Conservation (phyloP, 495 filamentous ascomycete species). For the Penicillium pancosmium region DNA sequence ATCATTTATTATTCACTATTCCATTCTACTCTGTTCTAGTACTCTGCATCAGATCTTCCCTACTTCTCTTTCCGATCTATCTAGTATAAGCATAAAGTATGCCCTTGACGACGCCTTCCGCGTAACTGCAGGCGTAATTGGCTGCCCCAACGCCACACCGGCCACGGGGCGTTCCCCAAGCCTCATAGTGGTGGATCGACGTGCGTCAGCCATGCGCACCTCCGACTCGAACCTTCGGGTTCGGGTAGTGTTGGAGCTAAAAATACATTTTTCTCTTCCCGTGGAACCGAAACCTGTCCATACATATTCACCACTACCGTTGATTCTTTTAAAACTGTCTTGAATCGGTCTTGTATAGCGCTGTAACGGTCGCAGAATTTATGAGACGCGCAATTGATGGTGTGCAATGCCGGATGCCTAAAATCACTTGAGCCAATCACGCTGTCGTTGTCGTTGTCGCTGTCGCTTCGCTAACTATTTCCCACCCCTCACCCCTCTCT, state of each 20-base stretch:
- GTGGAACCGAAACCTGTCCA: background rate
- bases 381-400: too few relatives aligned
- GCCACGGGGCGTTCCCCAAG: background rate
- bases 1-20: background rate
- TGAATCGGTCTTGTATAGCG: too few relatives aligned
- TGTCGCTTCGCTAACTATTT: background rate
- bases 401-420: too few relatives aligned
- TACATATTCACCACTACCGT: background rate
- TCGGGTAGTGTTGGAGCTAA: slow-evolving; percentile 7
- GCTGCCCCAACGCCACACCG: slow-evolving; percentile 8
- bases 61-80: background rate
- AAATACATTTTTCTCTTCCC: slow-evolving; percentile 15
- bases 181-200: slow-evolving; percentile 17
- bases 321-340: too few relatives aligned
- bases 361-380: too few relatives aligned
- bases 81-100: background rate
- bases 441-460: background rate
- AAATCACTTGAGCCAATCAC: background rate
- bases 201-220: slow-evolving; percentile 21
- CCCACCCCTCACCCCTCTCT: background rate
- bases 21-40: background rate
- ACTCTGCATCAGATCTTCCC: background rate
- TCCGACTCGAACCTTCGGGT: background rate
- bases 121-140: background rate
- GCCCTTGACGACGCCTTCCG: background rate